Base-by-base conservation (phyloP, 352 stramenopile genomes). In the Globisporangium splendens region DNA sequence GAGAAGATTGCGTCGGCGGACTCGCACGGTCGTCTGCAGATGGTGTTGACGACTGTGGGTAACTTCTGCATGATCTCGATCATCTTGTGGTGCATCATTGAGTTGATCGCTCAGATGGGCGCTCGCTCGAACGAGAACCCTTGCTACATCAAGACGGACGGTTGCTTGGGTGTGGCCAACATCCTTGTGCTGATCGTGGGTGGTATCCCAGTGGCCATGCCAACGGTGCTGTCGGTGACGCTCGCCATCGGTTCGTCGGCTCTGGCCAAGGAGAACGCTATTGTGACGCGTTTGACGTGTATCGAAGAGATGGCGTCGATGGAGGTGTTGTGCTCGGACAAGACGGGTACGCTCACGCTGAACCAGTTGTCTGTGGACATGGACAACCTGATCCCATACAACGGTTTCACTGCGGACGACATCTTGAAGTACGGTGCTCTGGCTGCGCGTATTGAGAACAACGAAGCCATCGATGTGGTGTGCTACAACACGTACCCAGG, bases 341-440 rank as follows among this genome's bases (percentile, higher is more conserved):
- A 97, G 82, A 98, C 93, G 24, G 91, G 89, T 47, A 98, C 93
- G 31, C 78, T 98, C 5, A 98, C 94, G 20, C 79, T 98, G 66
- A 99, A 99, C 73, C 79, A 96, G 57, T 97, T 99, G 72, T 97
- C 93, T 28, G 90, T 99, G 49, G 85, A 96, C 61, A 57, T 89
- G 65, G 89, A 88, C 62, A 92, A 89, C 73, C 47, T 93, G 54
- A 91, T 85, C 56, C 74, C 78, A 31, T 83, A 86, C 80, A 87
- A 88, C 60, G 72, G 72, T 60, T 88, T 88, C 54, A 70, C 72
- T 3, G 61, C 59, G 4, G 65, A 61, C 11, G 76, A 90, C 62
- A 88, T 90, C 21, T 62, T 90, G 14, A 82, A 84, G 62, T 79
- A 69, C 53, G 80, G 65, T 22, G 80, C 80, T 20, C 67, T 90